These are phyloP conservation scores for Musa beccarii DNA, from an alignment of 176 grass and related monocot species.

Conservation along the genomic window DNA sequence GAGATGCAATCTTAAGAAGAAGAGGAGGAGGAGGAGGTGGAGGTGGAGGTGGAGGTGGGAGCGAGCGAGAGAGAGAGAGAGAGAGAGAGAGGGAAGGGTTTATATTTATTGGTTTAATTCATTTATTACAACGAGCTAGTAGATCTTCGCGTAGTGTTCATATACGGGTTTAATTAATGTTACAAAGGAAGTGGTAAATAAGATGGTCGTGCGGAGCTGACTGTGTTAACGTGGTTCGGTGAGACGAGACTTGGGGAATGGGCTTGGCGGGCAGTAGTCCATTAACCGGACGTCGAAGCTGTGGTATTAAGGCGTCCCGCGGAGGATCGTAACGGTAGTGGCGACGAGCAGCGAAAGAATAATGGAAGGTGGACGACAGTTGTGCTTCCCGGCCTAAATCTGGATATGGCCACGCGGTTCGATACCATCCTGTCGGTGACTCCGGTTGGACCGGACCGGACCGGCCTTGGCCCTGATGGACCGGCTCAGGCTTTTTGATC, in stretches of 20 bases:
- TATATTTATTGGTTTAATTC: background rate
- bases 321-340: background rate
- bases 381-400: background rate
- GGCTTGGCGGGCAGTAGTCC: background rate
- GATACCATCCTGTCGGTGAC: background rate
- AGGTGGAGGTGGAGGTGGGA: too few species aligned
- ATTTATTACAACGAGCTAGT: background rate
- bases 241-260: background rate
- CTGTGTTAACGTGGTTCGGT: background rate
- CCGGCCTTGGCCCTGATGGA: background rate
- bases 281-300: too few species aligned
- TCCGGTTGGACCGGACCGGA: background rate
- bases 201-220: background rate
- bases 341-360: background rate
- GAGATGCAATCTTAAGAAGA: background rate
- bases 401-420: background rate
- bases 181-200: background rate
- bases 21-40: background rate
- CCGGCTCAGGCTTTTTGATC: background rate
- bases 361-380: slow-evolving; percentile 5
- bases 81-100: background rate
- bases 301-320: background rate
- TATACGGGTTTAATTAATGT: background rate
- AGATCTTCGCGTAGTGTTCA: background rate
- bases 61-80: too few species aligned